Evolutionary conservation across 2,329 filamentous ascomycete genomes (phyloP), one percentile per base, ranked within the genome.

Genomic region (Penicillium polonicum): DNA sequence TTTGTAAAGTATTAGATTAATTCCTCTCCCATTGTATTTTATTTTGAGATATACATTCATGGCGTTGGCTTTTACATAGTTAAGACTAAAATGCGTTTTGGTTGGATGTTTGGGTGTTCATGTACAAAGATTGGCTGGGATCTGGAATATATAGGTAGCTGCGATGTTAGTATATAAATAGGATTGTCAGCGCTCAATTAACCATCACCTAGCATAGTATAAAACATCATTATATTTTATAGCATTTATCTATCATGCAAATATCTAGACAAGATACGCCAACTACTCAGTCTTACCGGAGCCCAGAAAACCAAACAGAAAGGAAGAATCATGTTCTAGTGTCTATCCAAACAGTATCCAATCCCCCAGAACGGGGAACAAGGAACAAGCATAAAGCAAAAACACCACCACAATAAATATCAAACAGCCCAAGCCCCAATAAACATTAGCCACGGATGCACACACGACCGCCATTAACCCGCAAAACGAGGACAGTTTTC

Each of bases 1-100:
- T 23, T 36, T 55, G 52, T 55, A 55, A 31, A 49, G 13, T 55
- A 49, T 31, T 33, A 49, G 35, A 39, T 41, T n/a, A 19, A 49
- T 38, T 48, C 35, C 41, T 52, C 52, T 31, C 29, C 41, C 29
- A 39, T 27, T 48, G 39, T 46, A 36, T 8, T 52, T 12, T 56
- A 39, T 25, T 27, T 56, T 39, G n/a, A 25, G 25, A 29, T 31
- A 31, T 48, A 41, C 31, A 39, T 41, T 31, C 15, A n/a, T 52
- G 44, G 27, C 45, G 45, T 48, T 48, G 15, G 27, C 0, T 29
- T 29, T 33, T 33, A 33, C 27, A 46, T 46, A 19, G 50, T 52
- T 29, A 6, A 6, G 21, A 33, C 23, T 51, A 15, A 9, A 25
- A 19, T 35, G 38, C 39, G 21, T 52, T 43, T 29, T 33, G 38